Evolutionary conservation across 2,329 filamentous ascomycete species (phyloP), one percentile per base, ranked within the genome.

Genomic region (Lasiodiplodia hormozganensis): DNA sequence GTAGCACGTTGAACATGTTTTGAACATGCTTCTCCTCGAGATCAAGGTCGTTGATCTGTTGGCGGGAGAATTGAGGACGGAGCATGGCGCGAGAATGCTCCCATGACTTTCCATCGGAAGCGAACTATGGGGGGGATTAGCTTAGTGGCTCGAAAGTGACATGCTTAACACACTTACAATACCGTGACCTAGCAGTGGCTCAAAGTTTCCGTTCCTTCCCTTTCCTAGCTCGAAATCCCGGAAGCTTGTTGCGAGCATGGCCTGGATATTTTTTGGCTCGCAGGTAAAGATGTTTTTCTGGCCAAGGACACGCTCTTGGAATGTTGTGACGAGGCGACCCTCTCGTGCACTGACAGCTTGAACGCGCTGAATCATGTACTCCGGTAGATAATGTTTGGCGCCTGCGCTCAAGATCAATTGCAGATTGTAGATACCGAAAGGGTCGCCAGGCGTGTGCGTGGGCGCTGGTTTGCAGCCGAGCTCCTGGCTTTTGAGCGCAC

Each of bases 1-100:
- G 88, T 11, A 92, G 83, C 23, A 84, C 83, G 18, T 82, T 80
- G 28, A 92, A 81, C 67, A 93, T 79, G 25, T 85, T 81, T 36
- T 82, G 77, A 16, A 90, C 82, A 77, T 91, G 88, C 2, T 76
- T 79, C 72, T 92, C 89, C 62, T 91, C 89, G 1, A 86, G 87
- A 0, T 80, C 78, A 3, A 88, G 75, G 72, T 88, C 84, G 4
- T 81, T 83, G 11, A 88, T 80, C 71, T 87, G 85, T 12, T 82
- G 80, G 10, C 84, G 77, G 1, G 79, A 80, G 71, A 88, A 88
- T 69, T 85, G 85, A 2, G 86, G 85, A 25, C 85, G 79, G 18
- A 90, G 79, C 70, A 85, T 78, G 12, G 49, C 52, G 18, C 83
- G 75, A 34, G 75, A 77, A 64, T 80, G 77, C 7, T 75, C 73